A percentile compares a stretch with the other conserved stretches of the same genome.
Conservation (phyloP, 805 yeast genomes). For the Ogataea trehaloabstinens region DNA sequence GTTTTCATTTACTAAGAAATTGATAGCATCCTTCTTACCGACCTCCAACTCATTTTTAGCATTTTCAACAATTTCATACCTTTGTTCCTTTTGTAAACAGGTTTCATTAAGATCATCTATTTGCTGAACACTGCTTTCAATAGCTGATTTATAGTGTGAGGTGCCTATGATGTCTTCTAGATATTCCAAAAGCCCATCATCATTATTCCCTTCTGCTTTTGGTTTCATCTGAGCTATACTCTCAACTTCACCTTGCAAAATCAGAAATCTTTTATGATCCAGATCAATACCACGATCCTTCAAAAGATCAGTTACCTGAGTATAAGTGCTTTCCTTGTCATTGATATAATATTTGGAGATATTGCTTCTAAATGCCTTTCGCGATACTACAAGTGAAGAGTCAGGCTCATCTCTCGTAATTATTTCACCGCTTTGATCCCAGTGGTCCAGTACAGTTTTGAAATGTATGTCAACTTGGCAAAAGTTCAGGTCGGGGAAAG, state of each 20-base stretch:
- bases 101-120: conserved; percentile 77
- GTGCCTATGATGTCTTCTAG: conserved; percentile 97
- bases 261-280: conserved; percentile 91
- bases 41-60: conserved; percentile 63
- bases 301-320: conserved; percentile 72
- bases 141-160: conserved; percentile 70
- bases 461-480: conserved; percentile 94
- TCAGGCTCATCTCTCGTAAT: conserved; percentile 47
- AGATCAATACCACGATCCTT: conserved; percentile 86
- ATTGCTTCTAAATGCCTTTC: conserved; percentile 77
- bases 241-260: conserved; percentile 97
- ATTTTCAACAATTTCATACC: conserved; percentile 75
- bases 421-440: conserved; percentile 19
- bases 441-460: conserved; percentile 63
- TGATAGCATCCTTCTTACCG: conserved; percentile 67
- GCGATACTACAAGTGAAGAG: conserved; percentile 65
- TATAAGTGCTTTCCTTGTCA: conserved; percentile 64
- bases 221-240: conserved; percentile 98
- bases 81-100: conserved; percentile 75
- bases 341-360: conserved; percentile 78
- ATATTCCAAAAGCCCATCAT: conserved; percentile 92
- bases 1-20: conserved; percentile 65
- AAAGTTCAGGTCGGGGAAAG: conserved; percentile 58
- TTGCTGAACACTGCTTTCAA: conserved; percentile 59
- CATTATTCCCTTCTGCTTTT: conserved; percentile 87